A percentile compares a stretch with the other conserved stretches of the same genome.
Conservation (phyloP, 2,329 filamentous ascomycete species). For the Microdochium nivale region DNA sequence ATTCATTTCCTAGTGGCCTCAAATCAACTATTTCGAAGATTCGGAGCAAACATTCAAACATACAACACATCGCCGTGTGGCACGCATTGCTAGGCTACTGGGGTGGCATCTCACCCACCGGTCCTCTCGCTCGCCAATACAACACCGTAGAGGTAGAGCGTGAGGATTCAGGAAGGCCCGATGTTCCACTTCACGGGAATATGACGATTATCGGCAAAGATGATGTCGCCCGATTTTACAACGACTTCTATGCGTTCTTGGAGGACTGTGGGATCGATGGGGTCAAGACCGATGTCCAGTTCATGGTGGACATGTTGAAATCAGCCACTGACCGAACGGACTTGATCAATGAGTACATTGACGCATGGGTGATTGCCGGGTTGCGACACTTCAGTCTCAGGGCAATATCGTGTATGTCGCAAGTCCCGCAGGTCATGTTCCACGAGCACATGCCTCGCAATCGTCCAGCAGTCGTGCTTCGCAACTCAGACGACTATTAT, state of each 20-base stretch:
- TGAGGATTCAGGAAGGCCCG: conserved; percentile 34
- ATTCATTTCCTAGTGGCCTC: conserved; percentile 72
- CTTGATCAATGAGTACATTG: conserved; percentile 69
- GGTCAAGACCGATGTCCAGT: conserved; percentile 91
- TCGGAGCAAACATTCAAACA: conserved; percentile 57
- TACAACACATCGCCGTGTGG: conserved; percentile 87
- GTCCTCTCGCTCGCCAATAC: conserved; percentile 69
- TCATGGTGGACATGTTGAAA: conserved; percentile 70
- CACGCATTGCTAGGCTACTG: conserved; percentile 84
- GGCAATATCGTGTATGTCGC: conserved; percentile 91
- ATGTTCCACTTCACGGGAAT: conserved; percentile 47
- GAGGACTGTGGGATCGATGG: conserved; percentile 65
- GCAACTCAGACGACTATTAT: conserved; percentile 91
- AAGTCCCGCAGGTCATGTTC: conserved; percentile 79
- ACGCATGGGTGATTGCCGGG: conserved; percentile 74
- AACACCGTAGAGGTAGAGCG: conserved; percentile 57
- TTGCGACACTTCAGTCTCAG: conserved; percentile 70
- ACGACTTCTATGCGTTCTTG: conserved; percentile 87
- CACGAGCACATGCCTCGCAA: conserved; percentile 73
- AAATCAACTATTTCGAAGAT: conserved; percentile 63
- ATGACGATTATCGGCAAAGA: conserved; percentile 68
- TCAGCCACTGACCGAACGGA: conserved; percentile 61
- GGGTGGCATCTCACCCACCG: conserved; percentile 74
- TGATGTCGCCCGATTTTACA: conserved; percentile 70
- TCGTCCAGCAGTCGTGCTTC: conserved; percentile 62